These are phyloP conservation scores for Cercophora sp. DNA, from an alignment of 495 filamentous ascomycete genomes.

Conservation along the genomic window DNA sequence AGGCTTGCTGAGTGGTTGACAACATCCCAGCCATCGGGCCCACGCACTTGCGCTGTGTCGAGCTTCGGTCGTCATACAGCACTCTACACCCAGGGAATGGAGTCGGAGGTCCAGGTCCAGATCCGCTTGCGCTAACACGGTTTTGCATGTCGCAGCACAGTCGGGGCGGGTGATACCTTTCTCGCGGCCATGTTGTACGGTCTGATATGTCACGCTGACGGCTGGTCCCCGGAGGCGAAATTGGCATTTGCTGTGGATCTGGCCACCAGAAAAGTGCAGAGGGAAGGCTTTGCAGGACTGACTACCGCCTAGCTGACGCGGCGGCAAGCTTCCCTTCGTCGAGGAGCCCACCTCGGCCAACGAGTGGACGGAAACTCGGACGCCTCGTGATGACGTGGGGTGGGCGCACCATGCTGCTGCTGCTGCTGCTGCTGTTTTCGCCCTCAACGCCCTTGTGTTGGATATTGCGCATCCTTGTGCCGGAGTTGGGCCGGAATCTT, in stretches of 20 bases:
- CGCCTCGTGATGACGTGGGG: slow-evolving; percentile 17
- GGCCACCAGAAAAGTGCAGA: slow-evolving; percentile 63
- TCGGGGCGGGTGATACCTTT: slow-evolving; percentile 74
- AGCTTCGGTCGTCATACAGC: neutral
- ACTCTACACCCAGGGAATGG: neutral
- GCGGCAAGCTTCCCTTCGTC: too few relatives aligned
- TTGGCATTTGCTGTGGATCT: slow-evolving; percentile 61
- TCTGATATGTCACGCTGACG: slow-evolving; percentile 45
- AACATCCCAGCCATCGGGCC: too few relatives aligned
- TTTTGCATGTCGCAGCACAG: slow-evolving; percentile 42
- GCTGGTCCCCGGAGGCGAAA: slow-evolving; percentile 49
- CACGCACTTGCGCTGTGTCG: slow-evolving; percentile 6
- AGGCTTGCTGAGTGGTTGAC: too few relatives aligned
- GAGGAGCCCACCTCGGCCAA: neutral
- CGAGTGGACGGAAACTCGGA: neutral
- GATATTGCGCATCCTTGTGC: too few relatives aligned
- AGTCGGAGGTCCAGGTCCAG: neutral
- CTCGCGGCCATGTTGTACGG: slow-evolving; percentile 67
- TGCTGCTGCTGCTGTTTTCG: too few relatives aligned
- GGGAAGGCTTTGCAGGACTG: slow-evolving; percentile 61
- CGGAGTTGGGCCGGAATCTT: too few relatives aligned
- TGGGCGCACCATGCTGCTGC: neutral
- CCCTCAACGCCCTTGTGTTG: too few relatives aligned
- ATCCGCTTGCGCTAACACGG: slow-evolving; percentile 17
- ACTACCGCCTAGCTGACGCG: slow-evolving; percentile 15